Base-by-base conservation (phyloP, 331 rosid genomes). In the Malus hybrid region DNA sequence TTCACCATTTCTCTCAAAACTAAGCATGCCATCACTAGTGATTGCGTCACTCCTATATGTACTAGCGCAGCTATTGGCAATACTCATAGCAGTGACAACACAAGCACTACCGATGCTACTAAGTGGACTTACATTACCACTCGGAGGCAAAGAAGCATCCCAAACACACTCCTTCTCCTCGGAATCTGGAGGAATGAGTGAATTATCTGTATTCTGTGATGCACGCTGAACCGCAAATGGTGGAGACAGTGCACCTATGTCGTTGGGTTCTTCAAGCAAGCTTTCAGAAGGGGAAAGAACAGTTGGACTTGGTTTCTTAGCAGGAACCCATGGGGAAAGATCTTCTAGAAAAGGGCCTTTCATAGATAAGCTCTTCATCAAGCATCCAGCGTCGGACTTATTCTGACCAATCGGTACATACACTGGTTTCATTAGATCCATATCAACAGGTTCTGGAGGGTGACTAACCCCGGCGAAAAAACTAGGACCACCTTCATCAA, bases 141-240 rank as follows among this genome's bases (percentile, higher is more conserved):
- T 95, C 11, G 99, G 99, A 75, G 99, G 99, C 89, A 95, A 78
- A 73, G 99, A 95, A 81, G 99, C 96, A 85, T 95, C 99, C 99
- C 99, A 95, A 74, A 95, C 98, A 77, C 96, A 89, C 79, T 95
- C 99, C 70, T 85, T 95, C 83, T 92, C 98, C 70, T 92, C 98
- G 11, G 98, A 85, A 85, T 92, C 99, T 6, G 85, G 89, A 28
- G 87, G 93, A 22, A 80, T 86, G 68, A 81, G 77, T 56, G 93
- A 89, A 67, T 28, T 86, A 29, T 92, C 93, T 1, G 89, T 85
- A 82, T 85, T 89, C 63, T 85, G 98, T 10, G 91, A 88, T 3
- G 70, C 87, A 22, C 83, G 90, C 69, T 83, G 80, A 74, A 82
- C 85, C 11, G 59, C 77, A 80, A 85, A 79, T 9, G 89, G 88